Conservation (phyloP, 257 asterid genomes). For the Nyctanthes arbortristis region DNA sequence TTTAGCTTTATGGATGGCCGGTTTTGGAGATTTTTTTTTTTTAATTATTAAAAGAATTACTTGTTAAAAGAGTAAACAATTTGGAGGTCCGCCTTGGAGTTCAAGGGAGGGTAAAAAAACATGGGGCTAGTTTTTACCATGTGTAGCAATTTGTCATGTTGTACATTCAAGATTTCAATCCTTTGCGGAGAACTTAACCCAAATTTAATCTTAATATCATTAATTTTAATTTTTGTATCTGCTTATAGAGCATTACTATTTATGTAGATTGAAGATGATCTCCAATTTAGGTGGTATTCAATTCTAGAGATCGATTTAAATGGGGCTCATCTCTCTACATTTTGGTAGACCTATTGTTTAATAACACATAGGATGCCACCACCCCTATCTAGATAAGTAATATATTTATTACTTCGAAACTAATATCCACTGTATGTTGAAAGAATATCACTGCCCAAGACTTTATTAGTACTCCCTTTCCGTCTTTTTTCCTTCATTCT, state of each 20-base stretch:
- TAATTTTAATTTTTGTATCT: background rate
- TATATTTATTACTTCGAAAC: background rate
- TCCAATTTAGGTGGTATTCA: too few species aligned
- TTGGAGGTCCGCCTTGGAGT: background rate
- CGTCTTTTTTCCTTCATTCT: background rate
- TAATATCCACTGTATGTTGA: background rate
- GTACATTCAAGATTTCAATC: background rate
- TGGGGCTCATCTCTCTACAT: too few species aligned
- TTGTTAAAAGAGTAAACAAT: background rate
- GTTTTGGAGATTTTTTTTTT: too few species aligned
- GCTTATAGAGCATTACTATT: too few species aligned
- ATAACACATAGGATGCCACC: too few species aligned
- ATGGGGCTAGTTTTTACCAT: background rate
- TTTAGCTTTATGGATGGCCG: background rate
- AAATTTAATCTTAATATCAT: background rate
- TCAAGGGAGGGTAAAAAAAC: background rate
- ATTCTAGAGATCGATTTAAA: too few species aligned
- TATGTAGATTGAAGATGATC: too few species aligned
- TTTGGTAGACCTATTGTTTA: too few species aligned
- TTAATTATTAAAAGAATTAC: too few species aligned
- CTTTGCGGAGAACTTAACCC: background rate
- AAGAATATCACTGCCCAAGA: background rate
- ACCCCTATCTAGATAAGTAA: too few species aligned
- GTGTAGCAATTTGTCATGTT: background rate
- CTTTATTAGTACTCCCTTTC: background rate